These are phyloP conservation scores for Macrocybe gigantea DNA, from an alignment of 768 basidiomycete genomes.

Conservation along the genomic window DNA sequence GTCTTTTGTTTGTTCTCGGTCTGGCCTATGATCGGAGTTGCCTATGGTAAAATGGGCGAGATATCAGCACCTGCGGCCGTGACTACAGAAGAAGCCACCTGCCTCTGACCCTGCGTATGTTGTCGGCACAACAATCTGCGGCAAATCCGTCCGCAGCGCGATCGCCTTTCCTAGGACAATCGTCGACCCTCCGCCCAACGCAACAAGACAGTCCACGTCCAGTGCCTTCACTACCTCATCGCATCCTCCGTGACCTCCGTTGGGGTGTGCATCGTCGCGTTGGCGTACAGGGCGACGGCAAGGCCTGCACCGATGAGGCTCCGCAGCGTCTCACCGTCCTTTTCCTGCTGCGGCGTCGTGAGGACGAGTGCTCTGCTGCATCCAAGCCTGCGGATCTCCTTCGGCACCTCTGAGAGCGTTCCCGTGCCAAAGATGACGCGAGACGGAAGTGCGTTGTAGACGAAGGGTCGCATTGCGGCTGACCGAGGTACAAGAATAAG, in stretches of 20 bases:
- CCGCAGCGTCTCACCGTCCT: conserved; percentile 18
- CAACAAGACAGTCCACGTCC: conserved; percentile 28
- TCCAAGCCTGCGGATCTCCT: conserved; percentile 23
- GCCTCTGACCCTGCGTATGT: conserved; percentile 35
- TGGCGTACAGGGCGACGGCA: conserved; percentile 26
- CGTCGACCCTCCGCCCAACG: conserved; percentile 31
- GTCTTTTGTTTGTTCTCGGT: conserved; percentile 33
- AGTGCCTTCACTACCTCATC: conserved; percentile 15
- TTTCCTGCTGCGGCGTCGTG: conserved; percentile 24
- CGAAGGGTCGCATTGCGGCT: conserved; percentile 25
- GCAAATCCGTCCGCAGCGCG: conserved; percentile 30
- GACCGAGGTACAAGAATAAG: neutral
- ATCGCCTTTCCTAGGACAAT: conserved; percentile 35
- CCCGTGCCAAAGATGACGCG: conserved; percentile 33
- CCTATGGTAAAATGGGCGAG: conserved; percentile 8
- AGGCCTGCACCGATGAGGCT: conserved; percentile 9
- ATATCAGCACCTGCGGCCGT: neutral
- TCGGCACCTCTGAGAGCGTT: conserved; percentile 21
- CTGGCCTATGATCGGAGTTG: conserved; percentile 33
- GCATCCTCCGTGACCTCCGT: conserved; percentile 29
- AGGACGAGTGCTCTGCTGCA: conserved; percentile 27
- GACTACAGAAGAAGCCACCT: neutral
- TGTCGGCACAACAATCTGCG: conserved; percentile 33
- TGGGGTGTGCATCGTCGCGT: conserved; percentile 37
- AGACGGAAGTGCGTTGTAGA: conserved; percentile 29